Base-by-base conservation (phyloP, 78 protist genomes). In the Pelomyxa schiedti region DNA sequence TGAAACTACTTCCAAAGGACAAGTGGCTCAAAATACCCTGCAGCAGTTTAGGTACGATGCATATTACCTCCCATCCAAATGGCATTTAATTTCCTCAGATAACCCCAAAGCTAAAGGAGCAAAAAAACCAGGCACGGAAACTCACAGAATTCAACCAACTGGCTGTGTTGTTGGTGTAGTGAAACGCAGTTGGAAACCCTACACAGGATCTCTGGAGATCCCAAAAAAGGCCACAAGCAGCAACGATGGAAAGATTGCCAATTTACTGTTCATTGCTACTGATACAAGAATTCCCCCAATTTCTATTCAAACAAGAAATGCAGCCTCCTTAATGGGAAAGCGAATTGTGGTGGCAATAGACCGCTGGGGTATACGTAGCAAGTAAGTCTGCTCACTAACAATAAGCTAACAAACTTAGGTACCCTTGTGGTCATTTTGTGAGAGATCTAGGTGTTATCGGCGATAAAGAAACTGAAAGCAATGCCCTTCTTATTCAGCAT, bases 361-460 rank as follows among this genome's bases (percentile, higher is more conserved):
- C 77, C 41, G 63, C 6, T 89, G 93, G 93, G 72, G 66, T n/a
- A 29, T 43, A n/a, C 9, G 47, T 39, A 42, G 73, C 8, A 42
- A 16, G 52, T n/a, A n/a, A n/a, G n/a, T n/a, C n/a, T n/a, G n/a
- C n/a, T n/a, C n/a, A n/a, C n/a, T n/a, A n/a, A n/a, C n/a, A n/a
- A n/a, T n/a, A n/a, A n/a, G n/a, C n/a, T n/a, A n/a, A n/a, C n/a
- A n/a, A n/a, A n/a, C n/a, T n/a, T n/a, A n/a, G n/a, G n/a, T 73
- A 82, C 72, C 93, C 93, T 5, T 4, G 52, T 3, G 93, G 93
- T 4, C 93, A 89, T 64, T 72, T 41, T 66, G 87, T 89, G 22
- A n/a, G 37, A 3, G 40, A 30, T 6, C 29, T 89, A 64, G 93
- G 93, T 24, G 76, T 74, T 30, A 70, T 72, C 41, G 88, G 86